Percentiles rank a stretch among this genome's conserved stretches.
Evolutionary conservation across 176 grass and related monocot genomes (phyloP).

Genomic region (Bolboschoenus planiculmis): DNA sequence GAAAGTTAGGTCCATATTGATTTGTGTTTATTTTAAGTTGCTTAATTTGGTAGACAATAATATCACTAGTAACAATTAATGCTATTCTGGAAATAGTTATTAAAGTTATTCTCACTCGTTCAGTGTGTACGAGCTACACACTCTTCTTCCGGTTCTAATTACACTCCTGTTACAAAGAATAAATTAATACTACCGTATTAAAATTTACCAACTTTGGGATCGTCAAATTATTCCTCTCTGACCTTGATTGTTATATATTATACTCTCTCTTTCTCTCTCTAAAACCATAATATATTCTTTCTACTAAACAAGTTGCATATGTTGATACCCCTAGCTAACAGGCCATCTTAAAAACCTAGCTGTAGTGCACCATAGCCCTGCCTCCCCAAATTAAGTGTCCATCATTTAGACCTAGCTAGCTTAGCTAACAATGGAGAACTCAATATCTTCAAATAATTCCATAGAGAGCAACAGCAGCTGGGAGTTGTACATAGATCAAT

Average conservation of each 20-base stretch:
- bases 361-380: neutral
- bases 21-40: too few relatives aligned
- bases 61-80: neutral
- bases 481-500: constrained; percentile 37
- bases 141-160: constrained; percentile 4
- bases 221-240: constrained; percentile 13
- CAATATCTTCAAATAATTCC: constrained; percentile 17
- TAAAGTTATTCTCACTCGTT: neutral
- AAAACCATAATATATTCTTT: neutral
- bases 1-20: too few relatives aligned
- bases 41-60: too few relatives aligned
- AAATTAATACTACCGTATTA: neutral
- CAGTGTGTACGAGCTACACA: neutral
- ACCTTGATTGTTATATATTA: neutral
- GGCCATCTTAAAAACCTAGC: neutral
- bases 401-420: neutral
- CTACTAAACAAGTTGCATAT: constrained; percentile 27
- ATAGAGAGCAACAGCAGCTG: constrained; percentile 41
- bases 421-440: constrained; percentile 21
- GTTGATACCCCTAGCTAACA: neutral
- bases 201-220: constrained; percentile 3
- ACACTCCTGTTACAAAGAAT: neutral
- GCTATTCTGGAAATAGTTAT: neutral
- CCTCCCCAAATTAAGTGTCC: neutral
- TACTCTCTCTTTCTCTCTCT: constrained; percentile 1